Percentiles rank a stretch among this genome's conserved stretches.
Conservation (phyloP, 805 yeast species). For the Myxozyma melibiosi region DNA sequence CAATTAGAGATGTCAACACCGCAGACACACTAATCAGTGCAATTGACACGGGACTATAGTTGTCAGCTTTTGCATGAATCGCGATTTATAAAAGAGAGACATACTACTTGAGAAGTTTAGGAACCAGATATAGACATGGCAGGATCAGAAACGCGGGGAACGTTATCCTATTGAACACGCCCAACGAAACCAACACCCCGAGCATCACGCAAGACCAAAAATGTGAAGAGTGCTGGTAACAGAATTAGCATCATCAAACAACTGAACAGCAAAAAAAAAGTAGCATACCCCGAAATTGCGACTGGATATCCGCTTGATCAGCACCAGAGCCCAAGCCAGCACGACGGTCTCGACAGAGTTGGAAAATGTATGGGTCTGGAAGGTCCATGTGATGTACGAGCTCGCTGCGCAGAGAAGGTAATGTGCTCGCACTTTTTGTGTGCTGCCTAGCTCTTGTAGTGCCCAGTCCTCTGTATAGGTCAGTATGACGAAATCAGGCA, state of each 20-base stretch:
- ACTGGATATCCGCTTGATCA: slow-evolving; percentile 45
- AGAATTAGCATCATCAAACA: slow-evolving; percentile 12
- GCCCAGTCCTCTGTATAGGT: slow-evolving; percentile 30
- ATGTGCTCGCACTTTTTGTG: slow-evolving; percentile 28
- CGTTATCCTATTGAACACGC: slow-evolving; percentile 82
- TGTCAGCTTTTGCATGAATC: neutral
- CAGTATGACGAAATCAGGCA: neutral
- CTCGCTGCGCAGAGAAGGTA: slow-evolving; percentile 49
- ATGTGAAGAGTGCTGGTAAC: slow-evolving; percentile 13
- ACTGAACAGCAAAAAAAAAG: neutral
- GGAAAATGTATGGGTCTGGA: slow-evolving; percentile 88
- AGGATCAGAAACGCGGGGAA: slow-evolving; percentile 72
- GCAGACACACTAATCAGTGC: slow-evolving; percentile 14
- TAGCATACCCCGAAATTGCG: slow-evolving; percentile 21
- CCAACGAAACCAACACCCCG: slow-evolving; percentile 61
- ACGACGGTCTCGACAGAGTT: slow-evolving; percentile 70
- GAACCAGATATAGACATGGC: slow-evolving; percentile 49
- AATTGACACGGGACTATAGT: slow-evolving; percentile 16
- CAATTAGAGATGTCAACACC: slow-evolving; percentile 7
- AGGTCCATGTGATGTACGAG: slow-evolving; percentile 72
- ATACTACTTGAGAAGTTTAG: slow-evolving; percentile 21
- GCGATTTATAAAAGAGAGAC: neutral
- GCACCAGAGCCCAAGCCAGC: slow-evolving; percentile 53
- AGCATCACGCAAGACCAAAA: slow-evolving; percentile 36
- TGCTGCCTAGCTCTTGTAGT: slow-evolving; percentile 29